Evolutionary conservation across 2,329 filamentous ascomycete species (phyloP).

Genomic region (Fusarium sp.): DNA sequence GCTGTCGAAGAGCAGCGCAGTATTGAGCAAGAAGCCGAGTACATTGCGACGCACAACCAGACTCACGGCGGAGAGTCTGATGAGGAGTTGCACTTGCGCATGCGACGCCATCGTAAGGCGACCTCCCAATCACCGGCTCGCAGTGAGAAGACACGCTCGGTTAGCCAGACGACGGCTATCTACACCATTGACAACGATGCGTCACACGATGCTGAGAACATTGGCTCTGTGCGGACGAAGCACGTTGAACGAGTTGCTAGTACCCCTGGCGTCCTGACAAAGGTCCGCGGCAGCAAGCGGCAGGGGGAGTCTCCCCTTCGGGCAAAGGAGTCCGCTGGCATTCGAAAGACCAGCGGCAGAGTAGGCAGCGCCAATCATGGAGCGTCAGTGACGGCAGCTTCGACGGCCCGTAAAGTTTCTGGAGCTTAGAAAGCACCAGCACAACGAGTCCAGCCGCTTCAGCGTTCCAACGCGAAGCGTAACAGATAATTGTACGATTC

Average conservation of each 20-base stretch:
- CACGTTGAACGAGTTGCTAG: slow-evolving; percentile 63
- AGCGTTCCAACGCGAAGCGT: slow-evolving; percentile 22
- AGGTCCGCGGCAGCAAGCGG: slow-evolving; percentile 70
- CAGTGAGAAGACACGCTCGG: slow-evolving; percentile 71
- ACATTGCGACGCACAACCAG: slow-evolving; percentile 67
- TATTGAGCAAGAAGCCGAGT: slow-evolving; percentile 66
- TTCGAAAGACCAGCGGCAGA: slow-evolving; percentile 72
- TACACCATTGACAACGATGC: slow-evolving; percentile 72
- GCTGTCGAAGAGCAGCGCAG: slow-evolving; percentile 60
- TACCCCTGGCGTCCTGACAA: slow-evolving; percentile 65
- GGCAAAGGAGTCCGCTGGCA: slow-evolving; percentile 60
- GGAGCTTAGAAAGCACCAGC: slow-evolving; percentile 46
- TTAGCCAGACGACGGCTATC: slow-evolving; percentile 78
- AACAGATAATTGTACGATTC: slow-evolving; percentile 33
- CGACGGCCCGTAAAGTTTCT: slow-evolving; percentile 63
- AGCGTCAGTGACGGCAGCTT: slow-evolving; percentile 52
- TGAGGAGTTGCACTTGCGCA: slow-evolving; percentile 81
- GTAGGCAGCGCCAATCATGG: slow-evolving; percentile 64
- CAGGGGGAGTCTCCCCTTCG: slow-evolving; percentile 59
- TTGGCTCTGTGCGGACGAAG: slow-evolving; percentile 67
- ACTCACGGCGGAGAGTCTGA: slow-evolving; percentile 76
- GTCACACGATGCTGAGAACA: slow-evolving; percentile 76
- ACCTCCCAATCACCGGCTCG: slow-evolving; percentile 68
- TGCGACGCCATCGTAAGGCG: slow-evolving; percentile 72
- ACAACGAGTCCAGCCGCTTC: slow-evolving; percentile 31